Evolutionary conservation across 371 early-diverging fungal species (phyloP).

Genomic region (Basidiobolus meristosporus): DNA sequence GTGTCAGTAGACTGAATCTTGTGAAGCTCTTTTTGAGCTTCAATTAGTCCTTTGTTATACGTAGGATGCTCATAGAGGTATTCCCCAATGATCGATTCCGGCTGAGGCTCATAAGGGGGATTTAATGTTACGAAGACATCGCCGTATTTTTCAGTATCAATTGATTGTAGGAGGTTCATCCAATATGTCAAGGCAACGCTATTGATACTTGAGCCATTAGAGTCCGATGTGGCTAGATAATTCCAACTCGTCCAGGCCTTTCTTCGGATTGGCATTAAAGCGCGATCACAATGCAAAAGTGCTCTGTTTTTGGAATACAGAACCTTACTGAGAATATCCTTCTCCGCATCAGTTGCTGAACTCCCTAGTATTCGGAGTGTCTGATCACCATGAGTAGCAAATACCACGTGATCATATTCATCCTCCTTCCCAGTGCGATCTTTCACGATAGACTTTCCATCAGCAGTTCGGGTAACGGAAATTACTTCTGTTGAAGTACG

Average conservation of each 20-base stretch:
- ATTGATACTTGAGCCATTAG: neutral
- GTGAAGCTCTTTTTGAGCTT: conserved; percentile 5
- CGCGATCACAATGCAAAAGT: conserved; percentile 17
- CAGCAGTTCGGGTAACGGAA: conserved; percentile 5
- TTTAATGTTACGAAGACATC: conserved; percentile 33
- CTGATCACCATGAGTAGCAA: conserved; percentile 35
- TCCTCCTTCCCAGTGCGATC: neutral
- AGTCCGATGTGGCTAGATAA: conserved; percentile 19
- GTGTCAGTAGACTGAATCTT: conserved; percentile 6
- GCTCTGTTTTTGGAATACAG: conserved; percentile 20
- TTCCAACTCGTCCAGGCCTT: conserved; percentile 32
- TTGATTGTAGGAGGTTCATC: conserved; percentile 35
- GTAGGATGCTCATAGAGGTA: conserved; percentile 27
- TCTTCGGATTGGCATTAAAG: conserved; percentile 26
- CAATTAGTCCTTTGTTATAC: conserved; percentile 7
- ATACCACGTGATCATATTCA: conserved; percentile 24
- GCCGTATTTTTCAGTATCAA: conserved; percentile 16
- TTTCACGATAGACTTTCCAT: neutral
- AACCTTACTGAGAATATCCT: conserved; percentile 15
- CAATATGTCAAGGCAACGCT: conserved; percentile 29
- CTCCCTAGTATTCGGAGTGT: conserved; percentile 21
- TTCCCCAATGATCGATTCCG: conserved; percentile 11
- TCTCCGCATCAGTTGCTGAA: conserved; percentile 20
- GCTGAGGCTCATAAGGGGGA: conserved; percentile 21
- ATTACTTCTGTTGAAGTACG: conserved; percentile 9